phyloP scores from a whole-genome alignment of 495 filamentous ascomycete genomes.

The Penicillium pancosmium region DNA sequence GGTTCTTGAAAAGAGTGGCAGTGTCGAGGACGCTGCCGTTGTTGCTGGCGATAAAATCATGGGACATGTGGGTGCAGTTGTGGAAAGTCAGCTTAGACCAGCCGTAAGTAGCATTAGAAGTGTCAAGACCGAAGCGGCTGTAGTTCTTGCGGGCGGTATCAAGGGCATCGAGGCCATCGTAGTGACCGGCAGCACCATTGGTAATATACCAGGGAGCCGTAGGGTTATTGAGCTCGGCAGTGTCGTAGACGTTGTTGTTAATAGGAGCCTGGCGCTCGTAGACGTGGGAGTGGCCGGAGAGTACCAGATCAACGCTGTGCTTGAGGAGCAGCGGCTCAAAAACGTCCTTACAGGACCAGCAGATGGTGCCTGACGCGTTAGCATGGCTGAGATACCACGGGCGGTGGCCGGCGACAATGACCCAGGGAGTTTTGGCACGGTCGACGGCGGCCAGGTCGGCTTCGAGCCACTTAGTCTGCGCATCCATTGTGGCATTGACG shows the following conservation, averaged over 20 bases:
- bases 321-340: conserved; percentile 14
- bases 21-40: background rate
- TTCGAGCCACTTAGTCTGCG: conserved; percentile 14
- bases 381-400: conserved; percentile 14
- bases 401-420: conserved; percentile 15
- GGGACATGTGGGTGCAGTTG: conserved; percentile 15
- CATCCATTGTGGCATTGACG: conserved; percentile 5
- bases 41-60: conserved; percentile 10
- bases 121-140: conserved; percentile 9
- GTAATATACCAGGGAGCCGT: conserved; percentile 16
- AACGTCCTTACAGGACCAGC: conserved; percentile 9
- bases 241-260: conserved; percentile 7
- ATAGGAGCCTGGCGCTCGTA: conserved; percentile 17
- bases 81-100: conserved; percentile 19
- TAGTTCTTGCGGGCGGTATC: background rate
- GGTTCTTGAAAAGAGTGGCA: conserved; percentile 2
- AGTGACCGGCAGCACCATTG: conserved; percentile 14
- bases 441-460: conserved; percentile 7
- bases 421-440: conserved; percentile 13
- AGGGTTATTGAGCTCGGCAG: conserved; percentile 16
- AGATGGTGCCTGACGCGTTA: conserved; percentile 9
- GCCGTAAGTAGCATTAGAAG: conserved; percentile 12
- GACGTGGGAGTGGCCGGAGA: conserved; percentile 13
- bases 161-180: conserved; percentile 13
- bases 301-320: conserved; percentile 12